Evolutionary conservation across 768 basidiomycete species (phyloP).

Genomic region (Wakefieldia striispora): DNA sequence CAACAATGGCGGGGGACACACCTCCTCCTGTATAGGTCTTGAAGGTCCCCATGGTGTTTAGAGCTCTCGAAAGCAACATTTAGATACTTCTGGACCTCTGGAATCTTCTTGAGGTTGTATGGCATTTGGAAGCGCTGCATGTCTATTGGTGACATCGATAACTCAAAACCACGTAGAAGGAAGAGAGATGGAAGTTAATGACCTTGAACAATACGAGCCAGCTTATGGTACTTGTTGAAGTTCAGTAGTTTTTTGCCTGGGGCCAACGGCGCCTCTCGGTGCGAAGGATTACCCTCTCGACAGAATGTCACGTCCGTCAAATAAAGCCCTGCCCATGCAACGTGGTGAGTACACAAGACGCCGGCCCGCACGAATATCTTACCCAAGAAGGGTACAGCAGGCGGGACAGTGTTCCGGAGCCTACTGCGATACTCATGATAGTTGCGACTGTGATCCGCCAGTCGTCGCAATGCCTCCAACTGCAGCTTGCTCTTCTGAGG

Average conservation of each 20-base stretch:
- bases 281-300: conserved; percentile 88
- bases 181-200: conserved; percentile 6
- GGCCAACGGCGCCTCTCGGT: conserved; percentile 74
- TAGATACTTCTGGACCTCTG: conserved; percentile 83
- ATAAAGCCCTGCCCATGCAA: conserved; percentile 59
- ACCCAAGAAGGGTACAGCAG: conserved; percentile 95
- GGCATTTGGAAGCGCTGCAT: conserved; percentile 90
- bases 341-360: conserved; percentile 6
- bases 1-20: conserved; percentile 30
- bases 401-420: conserved; percentile 84
- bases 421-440: conserved; percentile 88
- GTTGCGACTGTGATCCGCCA: conserved; percentile 90
- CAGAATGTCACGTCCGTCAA: conserved; percentile 94
- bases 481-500: conserved; percentile 81
- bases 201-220: conserved; percentile 84
- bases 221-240: conserved; percentile 94
- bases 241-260: conserved; percentile 83
- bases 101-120: conserved; percentile 84
- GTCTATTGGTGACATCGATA: conserved; percentile 42
- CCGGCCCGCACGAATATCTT: conserved; percentile 10
- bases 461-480: conserved; percentile 74
- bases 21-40: conserved; percentile 86
- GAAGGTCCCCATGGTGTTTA: conserved; percentile 74
- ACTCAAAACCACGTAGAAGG: background rate
- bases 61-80: conserved; percentile 71